Evolutionary conservation across 495 filamentous ascomycete species (phyloP).

Genomic region (Gamarada debralockiae): DNA sequence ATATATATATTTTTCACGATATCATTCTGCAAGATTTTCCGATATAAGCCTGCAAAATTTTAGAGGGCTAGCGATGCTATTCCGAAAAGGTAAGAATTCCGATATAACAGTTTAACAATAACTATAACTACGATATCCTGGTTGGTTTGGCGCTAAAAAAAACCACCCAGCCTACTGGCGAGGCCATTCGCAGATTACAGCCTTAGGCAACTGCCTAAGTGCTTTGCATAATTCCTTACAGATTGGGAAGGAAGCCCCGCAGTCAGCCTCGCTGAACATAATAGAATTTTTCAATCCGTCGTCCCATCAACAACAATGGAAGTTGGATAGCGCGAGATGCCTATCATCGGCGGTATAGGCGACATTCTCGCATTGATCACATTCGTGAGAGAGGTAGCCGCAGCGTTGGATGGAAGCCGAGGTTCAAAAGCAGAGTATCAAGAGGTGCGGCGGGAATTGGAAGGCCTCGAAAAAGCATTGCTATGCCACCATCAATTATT

Average conservation of each 20-base stretch:
- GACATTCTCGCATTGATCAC: neutral
- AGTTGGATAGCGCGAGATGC: neutral
- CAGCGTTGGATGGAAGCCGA: constrained; percentile 1
- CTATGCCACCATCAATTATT: constrained; percentile 3
- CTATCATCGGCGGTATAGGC: neutral
- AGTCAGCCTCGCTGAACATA: neutral
- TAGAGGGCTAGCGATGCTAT: too few relatives aligned
- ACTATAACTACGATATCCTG: too few relatives aligned
- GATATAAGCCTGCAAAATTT: too few relatives aligned
- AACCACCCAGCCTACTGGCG: too few relatives aligned
- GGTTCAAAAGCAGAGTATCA: neutral
- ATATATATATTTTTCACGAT: too few relatives aligned
- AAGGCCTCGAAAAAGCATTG: constrained; percentile 1
- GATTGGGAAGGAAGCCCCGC: neutral
- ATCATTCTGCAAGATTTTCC: too few relatives aligned
- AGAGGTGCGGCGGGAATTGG: constrained; percentile 1
- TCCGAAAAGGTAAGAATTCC: too few relatives aligned
- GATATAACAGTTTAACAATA: too few relatives aligned
- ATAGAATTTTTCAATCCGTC: neutral
- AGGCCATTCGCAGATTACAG: too few relatives aligned
- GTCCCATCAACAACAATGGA: neutral
- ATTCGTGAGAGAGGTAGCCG: neutral
- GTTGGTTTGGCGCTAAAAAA: too few relatives aligned
- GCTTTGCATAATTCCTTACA: too few relatives aligned
- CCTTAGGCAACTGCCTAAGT: too few relatives aligned